Evolutionary conservation across 2,329 filamentous ascomycete genomes (phyloP).

Genomic region (Aspergillus aculeatus): DNA sequence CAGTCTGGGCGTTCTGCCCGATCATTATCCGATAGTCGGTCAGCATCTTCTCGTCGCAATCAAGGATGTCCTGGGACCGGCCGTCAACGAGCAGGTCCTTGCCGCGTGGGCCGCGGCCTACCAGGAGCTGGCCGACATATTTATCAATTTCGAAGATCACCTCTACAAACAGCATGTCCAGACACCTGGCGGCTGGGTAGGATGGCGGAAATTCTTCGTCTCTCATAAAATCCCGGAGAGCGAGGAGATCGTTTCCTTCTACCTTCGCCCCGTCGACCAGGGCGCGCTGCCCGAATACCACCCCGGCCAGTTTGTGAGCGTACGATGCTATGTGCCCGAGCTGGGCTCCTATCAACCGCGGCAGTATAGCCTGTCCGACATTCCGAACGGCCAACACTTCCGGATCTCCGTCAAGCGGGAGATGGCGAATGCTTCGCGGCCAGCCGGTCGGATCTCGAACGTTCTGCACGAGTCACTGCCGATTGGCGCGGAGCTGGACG

Average conservation of each 20-base stretch:
- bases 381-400: slow-evolving; percentile 60
- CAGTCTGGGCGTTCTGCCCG: slow-evolving; percentile 62
- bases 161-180: slow-evolving; percentile 51
- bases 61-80: slow-evolving; percentile 63
- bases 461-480: slow-evolving; percentile 62
- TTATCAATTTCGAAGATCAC: slow-evolving; percentile 62
- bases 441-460: slow-evolving; percentile 67
- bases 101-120: slow-evolving; percentile 70
- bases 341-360: slow-evolving; percentile 63
- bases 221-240: slow-evolving; percentile 62
- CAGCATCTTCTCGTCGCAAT: slow-evolving; percentile 66
- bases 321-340: slow-evolving; percentile 58
- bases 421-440: slow-evolving; percentile 48
- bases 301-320: slow-evolving; percentile 72
- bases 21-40: slow-evolving; percentile 69
- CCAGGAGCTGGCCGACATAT: slow-evolving; percentile 66
- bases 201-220: slow-evolving; percentile 65
- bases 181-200: slow-evolving; percentile 51
- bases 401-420: slow-evolving; percentile 72
- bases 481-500: slow-evolving; percentile 60
- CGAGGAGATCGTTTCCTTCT: slow-evolving; percentile 67
- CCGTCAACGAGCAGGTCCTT: slow-evolving; percentile 61
- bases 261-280: slow-evolving; percentile 62
- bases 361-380: slow-evolving; percentile 71
- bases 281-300: slow-evolving; percentile 60